These are phyloP conservation scores for Aspergillus neoniger DNA, from an alignment of 2,329 filamentous ascomycete species.

Conservation along the genomic window DNA sequence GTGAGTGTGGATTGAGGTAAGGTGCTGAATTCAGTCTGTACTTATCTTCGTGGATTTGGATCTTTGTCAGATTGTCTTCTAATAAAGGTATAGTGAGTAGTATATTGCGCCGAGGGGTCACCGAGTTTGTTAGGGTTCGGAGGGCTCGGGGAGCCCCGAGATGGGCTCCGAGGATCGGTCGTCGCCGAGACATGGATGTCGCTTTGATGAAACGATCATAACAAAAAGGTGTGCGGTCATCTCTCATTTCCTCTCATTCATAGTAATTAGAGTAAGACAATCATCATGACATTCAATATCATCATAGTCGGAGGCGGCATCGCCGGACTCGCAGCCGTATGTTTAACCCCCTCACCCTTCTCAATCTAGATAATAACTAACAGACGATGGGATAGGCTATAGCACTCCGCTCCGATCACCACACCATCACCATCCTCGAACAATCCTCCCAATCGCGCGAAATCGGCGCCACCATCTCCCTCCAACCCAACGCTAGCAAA, in stretches of 20 bases:
- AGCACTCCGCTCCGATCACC: constrained; percentile 26
- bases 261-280: rapidly evolving
- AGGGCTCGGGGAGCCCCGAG: constrained; percentile 4
- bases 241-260: no score
- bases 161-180: neutral
- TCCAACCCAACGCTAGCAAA: constrained; percentile 41
- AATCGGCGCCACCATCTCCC: constrained; percentile 53
- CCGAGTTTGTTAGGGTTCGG: neutral
- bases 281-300: constrained; percentile 40
- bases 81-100: no score
- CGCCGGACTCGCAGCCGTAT: constrained; percentile 34
- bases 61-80: neutral
- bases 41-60: neutral
- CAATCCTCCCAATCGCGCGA: constrained; percentile 34
- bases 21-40: neutral
- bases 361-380: no score
- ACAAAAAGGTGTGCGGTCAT: no score
- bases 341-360: neutral
- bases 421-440: constrained; percentile 27
- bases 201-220: neutral
- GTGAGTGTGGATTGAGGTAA: neutral
- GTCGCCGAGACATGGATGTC: neutral
- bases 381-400: constrained; percentile 13
- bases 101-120: neutral
- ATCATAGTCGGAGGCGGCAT: constrained; percentile 53